Evolutionary conservation across 2,329 filamentous ascomycete species (phyloP).

Genomic region (Trichophaea hybrida): DNA sequence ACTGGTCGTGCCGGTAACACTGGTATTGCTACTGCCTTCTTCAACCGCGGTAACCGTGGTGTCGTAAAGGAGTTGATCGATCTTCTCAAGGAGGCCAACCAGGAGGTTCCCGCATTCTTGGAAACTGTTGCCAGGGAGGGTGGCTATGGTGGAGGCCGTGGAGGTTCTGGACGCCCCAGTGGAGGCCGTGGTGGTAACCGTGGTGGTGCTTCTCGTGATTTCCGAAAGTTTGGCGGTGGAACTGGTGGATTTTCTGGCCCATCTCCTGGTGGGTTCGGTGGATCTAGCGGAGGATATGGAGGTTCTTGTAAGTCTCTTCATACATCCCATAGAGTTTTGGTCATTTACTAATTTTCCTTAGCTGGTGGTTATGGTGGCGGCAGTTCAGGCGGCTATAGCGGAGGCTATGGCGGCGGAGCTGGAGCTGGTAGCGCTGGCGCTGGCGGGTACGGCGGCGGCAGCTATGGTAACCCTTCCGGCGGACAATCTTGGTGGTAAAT

Average conservation of each 20-base stretch:
- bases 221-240: conserved; percentile 59
- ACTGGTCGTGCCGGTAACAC: conserved; percentile 99
- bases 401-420: conserved; percentile 33
- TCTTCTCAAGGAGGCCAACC: conserved; percentile 96
- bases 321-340: not conserved
- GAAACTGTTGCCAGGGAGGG: conserved; percentile 96
- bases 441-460: conserved; percentile 35
- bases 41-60: conserved; percentile 98
- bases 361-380: conserved; percentile 33
- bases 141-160: conserved; percentile 52
- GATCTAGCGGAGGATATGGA: conserved; percentile 26
- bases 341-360: not conserved
- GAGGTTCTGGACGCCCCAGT: conserved; percentile 38
- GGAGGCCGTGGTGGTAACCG: conserved; percentile 55
- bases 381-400: conserved; percentile 32
- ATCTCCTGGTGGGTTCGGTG: conserved; percentile 26
- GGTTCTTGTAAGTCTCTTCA: not conserved
- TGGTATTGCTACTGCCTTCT: conserved; percentile 95
- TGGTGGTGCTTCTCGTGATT: conserved; percentile 71
- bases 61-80: conserved; percentile 93
- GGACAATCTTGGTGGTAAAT: conserved; percentile 56
- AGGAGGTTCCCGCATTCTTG: conserved; percentile 85
- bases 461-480: conserved; percentile 56
- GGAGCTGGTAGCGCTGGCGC: conserved; percentile 34
- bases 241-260: conserved; percentile 30